Evolutionary conservation across 441 rosid species (phyloP).

Genomic region (Hura crepitans): DNA sequence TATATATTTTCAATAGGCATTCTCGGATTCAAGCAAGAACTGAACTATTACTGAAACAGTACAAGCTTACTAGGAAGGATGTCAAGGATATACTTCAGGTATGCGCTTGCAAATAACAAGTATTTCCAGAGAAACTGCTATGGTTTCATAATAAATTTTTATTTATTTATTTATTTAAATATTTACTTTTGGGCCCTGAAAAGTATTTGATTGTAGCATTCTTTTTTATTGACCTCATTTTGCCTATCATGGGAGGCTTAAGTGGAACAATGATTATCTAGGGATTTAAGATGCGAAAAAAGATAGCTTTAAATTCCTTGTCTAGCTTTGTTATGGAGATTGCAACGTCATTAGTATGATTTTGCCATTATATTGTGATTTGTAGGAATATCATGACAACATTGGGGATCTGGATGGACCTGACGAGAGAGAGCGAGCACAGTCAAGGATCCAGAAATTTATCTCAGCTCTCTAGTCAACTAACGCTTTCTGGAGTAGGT

Average conservation of each 20-base stretch:
- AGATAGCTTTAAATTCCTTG: not conserved
- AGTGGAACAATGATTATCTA: no score
- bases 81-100: constrained; percentile 86
- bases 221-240: not conserved
- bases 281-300: not conserved
- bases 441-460: constrained; percentile 64
- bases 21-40: constrained; percentile 74
- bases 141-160: not conserved
- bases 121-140: not conserved
- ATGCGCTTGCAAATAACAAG: constrained; percentile 18
- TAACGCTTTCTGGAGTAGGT: not conserved
- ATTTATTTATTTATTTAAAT: not conserved
- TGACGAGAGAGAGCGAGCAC: constrained; percentile 84
- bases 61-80: constrained; percentile 72
- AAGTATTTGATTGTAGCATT: not conserved
- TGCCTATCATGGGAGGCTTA: no score
- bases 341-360: no score
- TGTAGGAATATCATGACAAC: constrained; percentile 87
- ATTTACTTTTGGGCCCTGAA: not conserved
- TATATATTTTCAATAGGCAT: constrained; percentile 39
- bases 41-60: constrained; percentile 83
- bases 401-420: constrained; percentile 90
- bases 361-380: not conserved
- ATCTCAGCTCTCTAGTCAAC: constrained; percentile 51
- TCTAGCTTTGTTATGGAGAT: no score